These are phyloP conservation scores for Fusarium keratoplasticum DNA, from an alignment of 2,329 filamentous ascomycete genomes.

Conservation along the genomic window DNA sequence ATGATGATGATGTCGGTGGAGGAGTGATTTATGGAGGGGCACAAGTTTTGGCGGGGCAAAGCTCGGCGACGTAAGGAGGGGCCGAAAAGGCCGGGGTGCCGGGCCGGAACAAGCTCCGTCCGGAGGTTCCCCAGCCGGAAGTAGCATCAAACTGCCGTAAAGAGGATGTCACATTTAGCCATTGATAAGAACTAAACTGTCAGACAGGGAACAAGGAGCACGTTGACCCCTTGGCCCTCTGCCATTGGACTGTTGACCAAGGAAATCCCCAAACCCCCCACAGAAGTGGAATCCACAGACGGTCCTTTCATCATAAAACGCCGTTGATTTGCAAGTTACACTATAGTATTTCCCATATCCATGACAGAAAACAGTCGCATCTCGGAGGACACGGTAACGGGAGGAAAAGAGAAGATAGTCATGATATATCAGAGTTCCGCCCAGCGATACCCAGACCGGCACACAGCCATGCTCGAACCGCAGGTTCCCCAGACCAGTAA, in stretches of 20 bases:
- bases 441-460: slow-evolving; percentile 22
- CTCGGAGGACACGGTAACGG: slow-evolving; percentile 22
- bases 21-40: slow-evolving; percentile 29
- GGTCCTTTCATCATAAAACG: slow-evolving; percentile 34
- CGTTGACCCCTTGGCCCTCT: neutral
- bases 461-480: slow-evolving; percentile 2
- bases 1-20: neutral
- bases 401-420: slow-evolving; percentile 8
- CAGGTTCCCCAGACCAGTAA: slow-evolving; percentile 4
- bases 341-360: slow-evolving; percentile 9
- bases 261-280: neutral
- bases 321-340: slow-evolving; percentile 17
- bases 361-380: slow-evolving; percentile 16
- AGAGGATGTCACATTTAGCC: neutral
- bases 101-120: slow-evolving; percentile 22
- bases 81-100: slow-evolving; percentile 17
- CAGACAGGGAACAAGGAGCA: neutral
- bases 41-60: slow-evolving; percentile 34
- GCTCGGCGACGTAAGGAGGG: slow-evolving; percentile 24
- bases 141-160: neutral
- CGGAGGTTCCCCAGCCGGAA: slow-evolving; percentile 8
- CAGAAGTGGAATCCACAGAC: neutral
- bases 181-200: neutral
- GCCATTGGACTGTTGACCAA: slow-evolving; percentile 7
- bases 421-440: slow-evolving; percentile 40